Percentiles rank a stretch among this genome's conserved stretches.
Evolutionary conservation across 2,329 filamentous ascomycete species (phyloP).

Genomic region (Epichloe uncinata): DNA sequence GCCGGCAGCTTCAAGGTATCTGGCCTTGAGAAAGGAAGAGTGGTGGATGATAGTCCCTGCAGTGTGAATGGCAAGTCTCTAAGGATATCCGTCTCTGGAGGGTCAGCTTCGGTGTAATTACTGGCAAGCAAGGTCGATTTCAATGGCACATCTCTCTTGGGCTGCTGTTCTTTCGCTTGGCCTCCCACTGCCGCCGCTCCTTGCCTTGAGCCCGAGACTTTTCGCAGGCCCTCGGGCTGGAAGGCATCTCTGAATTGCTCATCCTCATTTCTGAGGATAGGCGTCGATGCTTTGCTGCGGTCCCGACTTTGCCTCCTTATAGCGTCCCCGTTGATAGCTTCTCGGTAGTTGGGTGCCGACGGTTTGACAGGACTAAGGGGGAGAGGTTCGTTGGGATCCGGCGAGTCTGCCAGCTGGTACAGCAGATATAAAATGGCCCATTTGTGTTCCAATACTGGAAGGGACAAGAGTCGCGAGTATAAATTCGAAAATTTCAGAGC

Average conservation of each 20-base stretch:
- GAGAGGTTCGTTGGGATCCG: constrained; percentile 38
- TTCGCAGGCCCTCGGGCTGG: constrained; percentile 37
- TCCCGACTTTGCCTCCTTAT: constrained; percentile 25
- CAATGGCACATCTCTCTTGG: constrained; percentile 37
- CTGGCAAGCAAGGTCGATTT: constrained; percentile 45
- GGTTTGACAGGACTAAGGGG: constrained; percentile 30
- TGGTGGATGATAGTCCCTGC: constrained; percentile 80
- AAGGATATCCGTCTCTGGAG: constrained; percentile 52
- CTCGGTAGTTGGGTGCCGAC: constrained; percentile 23
- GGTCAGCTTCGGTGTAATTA: constrained; percentile 43
- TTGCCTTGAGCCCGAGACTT: constrained; percentile 27
- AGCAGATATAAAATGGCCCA: constrained; percentile 93
- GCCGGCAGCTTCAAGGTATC: constrained; percentile 62
- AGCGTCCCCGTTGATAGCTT: constrained; percentile 23
- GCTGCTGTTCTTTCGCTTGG: constrained; percentile 18
- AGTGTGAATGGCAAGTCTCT: constrained; percentile 84
- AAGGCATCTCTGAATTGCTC: constrained; percentile 40
- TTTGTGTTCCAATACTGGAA: constrained; percentile 88
- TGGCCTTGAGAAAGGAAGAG: constrained; percentile 60
- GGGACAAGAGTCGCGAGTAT: constrained; percentile 76
- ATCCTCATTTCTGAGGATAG: constrained; percentile 29
- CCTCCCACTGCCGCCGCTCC: constrained; percentile 12
- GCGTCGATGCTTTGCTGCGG: constrained; percentile 22
- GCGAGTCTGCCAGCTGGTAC: constrained; percentile 64
- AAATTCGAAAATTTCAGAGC: constrained; percentile 81